Conservation (phyloP, 768 basidiomycete species). For the Coprinopsis marcescibilis region DNA sequence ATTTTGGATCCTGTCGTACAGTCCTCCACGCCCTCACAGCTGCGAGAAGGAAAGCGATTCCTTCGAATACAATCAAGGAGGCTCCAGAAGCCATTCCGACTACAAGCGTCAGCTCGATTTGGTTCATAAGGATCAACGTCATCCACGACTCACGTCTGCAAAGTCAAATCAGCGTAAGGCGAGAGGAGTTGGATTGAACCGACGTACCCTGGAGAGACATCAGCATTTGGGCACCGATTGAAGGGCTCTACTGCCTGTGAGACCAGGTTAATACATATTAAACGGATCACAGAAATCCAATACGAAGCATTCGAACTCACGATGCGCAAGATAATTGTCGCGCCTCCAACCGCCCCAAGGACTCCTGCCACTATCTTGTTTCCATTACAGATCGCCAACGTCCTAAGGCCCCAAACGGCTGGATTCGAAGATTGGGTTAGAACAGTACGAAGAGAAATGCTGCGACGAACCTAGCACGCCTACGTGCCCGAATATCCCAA, state of each 20-base stretch:
- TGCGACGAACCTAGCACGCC: neutral
- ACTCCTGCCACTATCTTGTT: slow-evolving; percentile 1
- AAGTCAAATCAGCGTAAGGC: too few relatives aligned
- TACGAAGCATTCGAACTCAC: neutral
- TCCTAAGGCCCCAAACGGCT: slow-evolving; percentile 9
- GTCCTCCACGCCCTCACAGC: slow-evolving; percentile 5
- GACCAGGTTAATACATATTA: too few relatives aligned
- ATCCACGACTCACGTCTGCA: too few relatives aligned
- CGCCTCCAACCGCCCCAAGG: neutral
- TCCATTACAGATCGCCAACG: slow-evolving; percentile 1
- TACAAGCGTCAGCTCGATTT: neutral
- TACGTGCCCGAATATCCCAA: slow-evolving; percentile 3
- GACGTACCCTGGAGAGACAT: too few relatives aligned
- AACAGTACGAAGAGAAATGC: neutral
- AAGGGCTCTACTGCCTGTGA: too few relatives aligned
- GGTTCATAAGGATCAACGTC: too few relatives aligned
- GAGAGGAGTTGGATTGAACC: too few relatives aligned
- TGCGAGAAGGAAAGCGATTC: slow-evolving; percentile 2
- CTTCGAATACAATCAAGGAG: slow-evolving; percentile 3
- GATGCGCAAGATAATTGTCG: slow-evolving; percentile 1
- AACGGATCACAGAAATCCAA: too few relatives aligned
- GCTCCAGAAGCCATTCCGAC: slow-evolving; percentile 1
- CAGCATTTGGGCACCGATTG: too few relatives aligned
- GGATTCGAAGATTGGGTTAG: neutral
- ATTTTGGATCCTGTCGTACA: slow-evolving; percentile 2